phyloP scores from a whole-genome alignment of 2,329 filamentous ascomycete species.

The Exophiala viscosa region DNA sequence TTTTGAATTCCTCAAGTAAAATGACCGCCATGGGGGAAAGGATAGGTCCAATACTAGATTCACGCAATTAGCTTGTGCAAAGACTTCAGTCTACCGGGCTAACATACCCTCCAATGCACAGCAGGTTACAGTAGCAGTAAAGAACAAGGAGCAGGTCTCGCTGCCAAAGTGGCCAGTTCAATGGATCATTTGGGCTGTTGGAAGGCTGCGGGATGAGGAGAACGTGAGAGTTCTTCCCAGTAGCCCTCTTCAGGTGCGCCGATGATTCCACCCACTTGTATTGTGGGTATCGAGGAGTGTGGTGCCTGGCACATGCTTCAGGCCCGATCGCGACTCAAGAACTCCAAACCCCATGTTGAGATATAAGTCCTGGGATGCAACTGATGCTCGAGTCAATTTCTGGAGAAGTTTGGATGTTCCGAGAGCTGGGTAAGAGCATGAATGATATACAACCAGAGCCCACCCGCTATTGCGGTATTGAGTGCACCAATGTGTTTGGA shows the following conservation, averaged over 20 bases:
- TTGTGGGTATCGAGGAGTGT: not conserved
- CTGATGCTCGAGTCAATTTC: not conserved
- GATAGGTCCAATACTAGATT: constrained; percentile 5
- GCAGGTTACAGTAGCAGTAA: not conserved
- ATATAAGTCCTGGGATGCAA: not conserved
- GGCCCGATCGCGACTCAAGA: not conserved
- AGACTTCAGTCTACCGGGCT: not conserved
- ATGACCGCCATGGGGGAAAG: constrained; percentile 36
- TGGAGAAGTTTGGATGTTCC: not conserved
- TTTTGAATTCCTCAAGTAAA: constrained; percentile 1
- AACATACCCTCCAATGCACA: not conserved
- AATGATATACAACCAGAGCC: no score
- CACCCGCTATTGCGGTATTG: no score
- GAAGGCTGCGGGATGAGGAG: constrained; percentile 8
- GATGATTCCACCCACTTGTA: not conserved
- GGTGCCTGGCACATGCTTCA: constrained; percentile 2
- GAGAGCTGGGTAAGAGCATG: not conserved
- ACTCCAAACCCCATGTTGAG: not conserved
- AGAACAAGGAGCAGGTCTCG: not conserved
- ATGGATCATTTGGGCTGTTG: constrained; percentile 5
- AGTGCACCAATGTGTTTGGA: no score
- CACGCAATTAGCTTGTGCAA: not conserved
- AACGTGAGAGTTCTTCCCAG: constrained; percentile 7
- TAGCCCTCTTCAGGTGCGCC: constrained; percentile 8
- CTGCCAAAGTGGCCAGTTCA: constrained; percentile 6